Evolutionary conservation across 176 grass and related monocot genomes (phyloP).

Genomic region (Poa pratensis): DNA sequence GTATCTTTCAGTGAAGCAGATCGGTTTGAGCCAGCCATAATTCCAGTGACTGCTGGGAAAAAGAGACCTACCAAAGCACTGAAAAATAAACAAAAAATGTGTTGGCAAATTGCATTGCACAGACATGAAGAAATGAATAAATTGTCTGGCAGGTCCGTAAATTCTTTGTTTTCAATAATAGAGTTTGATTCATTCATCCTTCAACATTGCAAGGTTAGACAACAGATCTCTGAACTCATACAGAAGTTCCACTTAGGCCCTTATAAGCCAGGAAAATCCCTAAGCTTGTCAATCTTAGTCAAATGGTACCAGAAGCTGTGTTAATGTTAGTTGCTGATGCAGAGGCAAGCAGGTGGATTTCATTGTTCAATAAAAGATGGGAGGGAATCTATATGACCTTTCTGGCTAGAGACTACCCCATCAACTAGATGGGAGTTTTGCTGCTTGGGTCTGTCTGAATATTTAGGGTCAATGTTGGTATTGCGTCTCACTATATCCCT

Average conservation of each 20-base stretch:
- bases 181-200: background rate
- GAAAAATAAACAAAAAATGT: slow-evolving; percentile 37
- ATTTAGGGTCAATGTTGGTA: background rate
- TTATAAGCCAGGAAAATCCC: background rate
- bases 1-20: slow-evolving; percentile 96
- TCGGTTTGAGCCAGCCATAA: slow-evolving; percentile 97
- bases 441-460: background rate
- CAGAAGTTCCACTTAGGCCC: background rate
- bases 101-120: slow-evolving; percentile 28
- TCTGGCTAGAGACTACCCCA: slow-evolving; percentile 16
- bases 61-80: slow-evolving; percentile 97
- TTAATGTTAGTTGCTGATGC: background rate
- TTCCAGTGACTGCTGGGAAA: slow-evolving; percentile 97
- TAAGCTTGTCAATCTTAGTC: slow-evolving; percentile 6
- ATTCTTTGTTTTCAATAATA: background rate
- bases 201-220: background rate
- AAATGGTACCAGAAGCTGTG: background rate
- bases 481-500: background rate
- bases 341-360: background rate
- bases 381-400: background rate
- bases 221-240: slow-evolving; percentile 15
- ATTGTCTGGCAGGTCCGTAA: background rate
- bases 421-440: background rate
- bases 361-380: background rate
- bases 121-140: slow-evolving; percentile 18